These are phyloP conservation scores for Pseudocercospora vitis DNA, from an alignment of 2,329 filamentous ascomycete genomes.

Conservation along the genomic window DNA sequence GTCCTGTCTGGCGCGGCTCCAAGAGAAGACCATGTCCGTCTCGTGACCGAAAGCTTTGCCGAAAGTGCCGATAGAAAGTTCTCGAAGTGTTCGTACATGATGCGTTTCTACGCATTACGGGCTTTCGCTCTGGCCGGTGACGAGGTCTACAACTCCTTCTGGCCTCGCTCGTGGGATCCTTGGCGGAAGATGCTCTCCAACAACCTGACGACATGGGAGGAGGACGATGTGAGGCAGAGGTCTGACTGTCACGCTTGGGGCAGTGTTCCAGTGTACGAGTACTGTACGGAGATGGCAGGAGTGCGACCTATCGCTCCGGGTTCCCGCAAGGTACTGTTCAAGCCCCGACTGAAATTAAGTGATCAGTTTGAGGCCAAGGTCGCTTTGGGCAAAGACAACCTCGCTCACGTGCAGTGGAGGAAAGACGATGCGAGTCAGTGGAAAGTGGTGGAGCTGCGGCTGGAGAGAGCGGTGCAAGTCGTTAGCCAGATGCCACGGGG, in stretches of 20 bases:
- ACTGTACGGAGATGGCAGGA: slow-evolving; percentile 41
- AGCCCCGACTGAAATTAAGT: slow-evolving; percentile 33
- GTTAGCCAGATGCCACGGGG: neutral
- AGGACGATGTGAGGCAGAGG: slow-evolving; percentile 45
- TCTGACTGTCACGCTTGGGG: slow-evolving; percentile 50
- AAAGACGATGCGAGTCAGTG: neutral
- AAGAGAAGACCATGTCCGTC: slow-evolving; percentile 18
- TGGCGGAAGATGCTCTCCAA: slow-evolving; percentile 43
- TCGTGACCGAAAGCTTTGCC: slow-evolving; percentile 35
- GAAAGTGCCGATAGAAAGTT: slow-evolving; percentile 17
- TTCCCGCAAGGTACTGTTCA: slow-evolving; percentile 29
- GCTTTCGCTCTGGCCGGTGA: slow-evolving; percentile 40
- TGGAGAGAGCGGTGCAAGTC: neutral
- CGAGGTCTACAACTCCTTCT: slow-evolving; percentile 39
- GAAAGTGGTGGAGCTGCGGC: neutral
- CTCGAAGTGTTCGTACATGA: slow-evolving; percentile 29
- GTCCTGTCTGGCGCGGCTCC: slow-evolving; percentile 38
- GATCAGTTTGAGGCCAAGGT: slow-evolving; percentile 30
- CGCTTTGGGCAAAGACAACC: slow-evolving; percentile 30
- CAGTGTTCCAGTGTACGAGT: slow-evolving; percentile 47
- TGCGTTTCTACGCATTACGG: slow-evolving; percentile 45
- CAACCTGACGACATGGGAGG: slow-evolving; percentile 46
- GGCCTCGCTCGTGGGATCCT: slow-evolving; percentile 34
- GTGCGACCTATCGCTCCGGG: slow-evolving; percentile 27
- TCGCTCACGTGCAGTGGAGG: slow-evolving; percentile 6